phyloP scores from a whole-genome alignment of 2,329 filamentous ascomycete species.

The Aureobasidium sp. region DNA sequence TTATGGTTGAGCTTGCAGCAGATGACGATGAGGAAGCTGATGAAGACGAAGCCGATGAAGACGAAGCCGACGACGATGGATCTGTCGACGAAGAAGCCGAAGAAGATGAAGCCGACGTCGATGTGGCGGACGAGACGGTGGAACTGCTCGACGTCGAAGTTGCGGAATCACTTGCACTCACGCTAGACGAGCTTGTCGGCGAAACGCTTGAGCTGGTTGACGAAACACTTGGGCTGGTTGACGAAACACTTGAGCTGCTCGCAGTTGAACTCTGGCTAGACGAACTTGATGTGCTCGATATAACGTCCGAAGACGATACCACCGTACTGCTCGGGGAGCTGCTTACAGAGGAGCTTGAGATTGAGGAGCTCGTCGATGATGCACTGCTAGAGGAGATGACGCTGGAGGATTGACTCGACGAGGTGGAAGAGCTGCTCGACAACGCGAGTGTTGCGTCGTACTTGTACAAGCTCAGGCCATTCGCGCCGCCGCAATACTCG shows the following conservation, averaged over 20 bases:
- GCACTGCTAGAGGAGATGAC: not conserved
- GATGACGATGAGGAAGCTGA: not conserved
- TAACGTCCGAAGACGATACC: not conserved
- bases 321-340: not conserved
- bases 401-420: not conserved
- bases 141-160: not conserved
- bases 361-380: not conserved
- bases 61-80: not conserved
- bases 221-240: not conserved
- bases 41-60: not conserved
- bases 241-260: not conserved
- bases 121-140: not conserved
- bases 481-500: constrained; percentile 27
- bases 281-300: not conserved
- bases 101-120: not conserved
- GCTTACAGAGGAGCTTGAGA: not conserved
- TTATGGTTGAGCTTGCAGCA: not conserved
- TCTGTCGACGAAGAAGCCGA: not conserved
- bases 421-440: not conserved
- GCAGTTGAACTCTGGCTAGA: not conserved
- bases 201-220: not conserved
- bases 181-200: not conserved
- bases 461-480: constrained; percentile 26
- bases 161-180: not conserved
- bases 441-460: not conserved